Base-by-base conservation (phyloP, 148 eudicot genomes). In the Dianthus caryophyllus region DNA sequence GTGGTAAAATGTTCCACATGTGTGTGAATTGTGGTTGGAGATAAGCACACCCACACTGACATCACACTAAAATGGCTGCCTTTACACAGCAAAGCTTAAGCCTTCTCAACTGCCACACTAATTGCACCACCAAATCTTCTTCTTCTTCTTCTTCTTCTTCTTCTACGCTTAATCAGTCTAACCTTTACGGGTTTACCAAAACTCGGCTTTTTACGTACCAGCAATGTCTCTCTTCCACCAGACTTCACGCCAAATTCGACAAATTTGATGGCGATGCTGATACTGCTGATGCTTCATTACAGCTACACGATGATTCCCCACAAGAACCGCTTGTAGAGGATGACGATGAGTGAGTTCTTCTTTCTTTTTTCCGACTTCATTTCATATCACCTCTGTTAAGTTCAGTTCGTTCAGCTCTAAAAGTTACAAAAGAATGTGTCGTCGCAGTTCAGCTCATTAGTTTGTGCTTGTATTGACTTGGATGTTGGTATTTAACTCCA, bases 241-340 rank as follows among this genome's bases (percentile, higher is more conserved):
- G 67, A 77, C 78, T 71, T 50, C 74, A 49, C 69, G 88, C 96
- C 68, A 93, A 93, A 80, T 87, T 93, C 77, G 96, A 84, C 1
- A 85, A 84, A 55, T 87, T 89, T 71, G 84, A 92, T 61, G 84
- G 77, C 33, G 82, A 77, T 50, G 61, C 56, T 21, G 69, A 64
- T 41, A 82, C 73, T 54, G 64, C 55, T 21, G 61, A 64, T 5
- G 52, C 46, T n/a, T 33, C 61, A 24, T 18, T 58, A 27, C 63
- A 64, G 11, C 2, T 74, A 26, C 77, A 61, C 29, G 51, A 66
- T n/a, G 73, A 68, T 29, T 31, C 72, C 6, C 67, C 38, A n/a
- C 75, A 66, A 39, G 20, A 39, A 63, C 44, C 16, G 63, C 78
- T 57, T 69, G 86, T 80, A 65, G 90, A 93, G 73, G 98, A 88